phyloP scores from a whole-genome alignment of 768 basidiomycete genomes.

The Sporobolomyces phaffii region DNA sequence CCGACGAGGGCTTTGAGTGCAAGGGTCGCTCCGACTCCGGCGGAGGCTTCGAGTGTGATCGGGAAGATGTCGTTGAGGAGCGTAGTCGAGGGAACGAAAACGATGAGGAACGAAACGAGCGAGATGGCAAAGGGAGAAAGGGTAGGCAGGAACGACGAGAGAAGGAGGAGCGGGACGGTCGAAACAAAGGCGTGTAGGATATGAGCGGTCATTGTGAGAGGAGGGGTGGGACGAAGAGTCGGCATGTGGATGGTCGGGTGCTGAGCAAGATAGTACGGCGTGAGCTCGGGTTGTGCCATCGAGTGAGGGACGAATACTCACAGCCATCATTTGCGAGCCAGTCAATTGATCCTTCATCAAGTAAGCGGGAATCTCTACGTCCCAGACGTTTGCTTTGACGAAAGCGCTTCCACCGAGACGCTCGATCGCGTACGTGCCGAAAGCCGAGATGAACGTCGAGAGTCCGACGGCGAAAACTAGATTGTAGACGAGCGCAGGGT shows the following conservation, averaged over 20 bases:
- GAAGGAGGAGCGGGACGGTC: conserved; percentile 2
- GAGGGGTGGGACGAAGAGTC: conserved; percentile 3
- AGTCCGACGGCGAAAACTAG: conserved; percentile 13
- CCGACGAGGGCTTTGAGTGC: conserved; percentile 11
- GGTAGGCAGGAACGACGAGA: conserved; percentile 8
- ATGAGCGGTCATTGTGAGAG: neutral
- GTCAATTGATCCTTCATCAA: conserved; percentile 21
- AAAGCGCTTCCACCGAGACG: conserved; percentile 14
- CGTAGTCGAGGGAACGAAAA: conserved; percentile 5
- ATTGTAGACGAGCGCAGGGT: conserved; percentile 21
- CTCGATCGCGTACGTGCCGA: conserved; percentile 23
- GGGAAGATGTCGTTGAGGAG: conserved; percentile 17
- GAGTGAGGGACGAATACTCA: no score
- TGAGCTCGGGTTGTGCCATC: no score
- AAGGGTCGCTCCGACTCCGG: conserved; percentile 5
- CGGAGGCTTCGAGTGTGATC: conserved; percentile 3
- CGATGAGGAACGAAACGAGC: neutral
- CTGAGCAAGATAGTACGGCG: neutral
- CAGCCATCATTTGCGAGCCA: conserved; percentile 23
- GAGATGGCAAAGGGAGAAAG: neutral
- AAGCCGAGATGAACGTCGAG: conserved; percentile 7
- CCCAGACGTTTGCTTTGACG: conserved; percentile 11
- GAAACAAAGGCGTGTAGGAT: conserved; percentile 7
- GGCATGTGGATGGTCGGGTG: conserved; percentile 14
- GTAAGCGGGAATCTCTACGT: conserved; percentile 20